Conservation (phyloP, 129 eudicot genomes). For the Cynara cardunculus region DNA sequence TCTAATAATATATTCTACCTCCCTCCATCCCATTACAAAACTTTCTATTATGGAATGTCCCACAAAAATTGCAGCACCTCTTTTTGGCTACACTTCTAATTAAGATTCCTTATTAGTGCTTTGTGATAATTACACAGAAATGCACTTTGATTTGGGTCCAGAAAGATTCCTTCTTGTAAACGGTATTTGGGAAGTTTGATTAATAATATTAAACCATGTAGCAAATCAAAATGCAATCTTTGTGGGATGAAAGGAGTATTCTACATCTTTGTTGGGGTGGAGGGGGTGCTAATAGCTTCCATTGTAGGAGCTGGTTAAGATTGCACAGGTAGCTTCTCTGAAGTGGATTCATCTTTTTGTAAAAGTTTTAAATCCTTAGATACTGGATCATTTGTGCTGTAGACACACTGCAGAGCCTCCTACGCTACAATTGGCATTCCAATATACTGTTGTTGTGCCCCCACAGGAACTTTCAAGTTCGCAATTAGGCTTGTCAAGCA, state of each 20-base stretch:
- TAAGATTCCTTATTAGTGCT: neutral
- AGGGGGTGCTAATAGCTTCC: neutral
- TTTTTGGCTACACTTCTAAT: neutral
- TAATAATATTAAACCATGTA: too few relatives aligned
- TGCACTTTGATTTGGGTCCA: neutral
- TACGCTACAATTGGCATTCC: constrained; percentile 82
- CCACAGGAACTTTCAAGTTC: constrained; percentile 50
- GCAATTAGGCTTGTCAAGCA: constrained; percentile 35
- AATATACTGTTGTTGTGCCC: constrained; percentile 84
- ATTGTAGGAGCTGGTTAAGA: too few relatives aligned
- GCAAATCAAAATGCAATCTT: too few relatives aligned
- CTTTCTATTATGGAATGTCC: neutral
- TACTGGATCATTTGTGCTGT: constrained; percentile 15
- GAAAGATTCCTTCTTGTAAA: neutral
- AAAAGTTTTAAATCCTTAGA: neutral
- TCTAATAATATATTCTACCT: neutral
- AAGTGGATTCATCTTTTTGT: too few relatives aligned
- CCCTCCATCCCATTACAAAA: neutral
- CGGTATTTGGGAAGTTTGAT: neutral
- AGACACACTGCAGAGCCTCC: constrained; percentile 86
- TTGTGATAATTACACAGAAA: neutral
- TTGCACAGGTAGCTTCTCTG: neutral
- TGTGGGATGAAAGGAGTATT: too few relatives aligned
- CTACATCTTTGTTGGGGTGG: too few relatives aligned
- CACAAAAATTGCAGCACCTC: neutral